phyloP scores from a whole-genome alignment of 176 grass and related monocot species.

The Carex cristatella region DNA sequence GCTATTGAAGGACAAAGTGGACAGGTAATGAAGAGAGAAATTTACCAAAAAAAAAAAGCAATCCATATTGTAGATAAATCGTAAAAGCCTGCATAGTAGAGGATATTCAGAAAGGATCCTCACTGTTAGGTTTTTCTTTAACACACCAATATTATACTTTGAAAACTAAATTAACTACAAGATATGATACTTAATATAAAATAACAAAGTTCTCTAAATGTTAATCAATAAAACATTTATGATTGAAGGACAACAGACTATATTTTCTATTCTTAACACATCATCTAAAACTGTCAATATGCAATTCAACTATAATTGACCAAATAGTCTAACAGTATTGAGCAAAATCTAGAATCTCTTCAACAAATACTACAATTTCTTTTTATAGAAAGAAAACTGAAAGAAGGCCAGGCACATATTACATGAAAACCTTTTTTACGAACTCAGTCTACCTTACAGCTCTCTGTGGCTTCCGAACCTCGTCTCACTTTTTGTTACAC shows the following conservation, averaged over 20 bases:
- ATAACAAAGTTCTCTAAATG: neutral
- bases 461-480: neutral
- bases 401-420: neutral
- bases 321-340: neutral
- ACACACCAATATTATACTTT: neutral
- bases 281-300: neutral
- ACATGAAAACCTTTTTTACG: neutral
- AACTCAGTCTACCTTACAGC: neutral
- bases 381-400: neutral
- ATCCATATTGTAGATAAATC: neutral
- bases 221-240: neutral
- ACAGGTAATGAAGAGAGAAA: conserved; percentile 3
- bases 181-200: neutral
- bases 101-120: neutral
- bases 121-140: neutral
- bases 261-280: neutral
- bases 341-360: neutral
- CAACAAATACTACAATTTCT: neutral
- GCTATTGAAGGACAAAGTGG: neutral
- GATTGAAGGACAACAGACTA: neutral
- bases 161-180: neutral
- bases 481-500: neutral
- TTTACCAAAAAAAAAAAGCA: neutral
- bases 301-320: neutral
- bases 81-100: neutral